Evolutionary conservation across 1,284 basidiomycete species (phyloP).

Genomic region (Boletellus sp.): DNA sequence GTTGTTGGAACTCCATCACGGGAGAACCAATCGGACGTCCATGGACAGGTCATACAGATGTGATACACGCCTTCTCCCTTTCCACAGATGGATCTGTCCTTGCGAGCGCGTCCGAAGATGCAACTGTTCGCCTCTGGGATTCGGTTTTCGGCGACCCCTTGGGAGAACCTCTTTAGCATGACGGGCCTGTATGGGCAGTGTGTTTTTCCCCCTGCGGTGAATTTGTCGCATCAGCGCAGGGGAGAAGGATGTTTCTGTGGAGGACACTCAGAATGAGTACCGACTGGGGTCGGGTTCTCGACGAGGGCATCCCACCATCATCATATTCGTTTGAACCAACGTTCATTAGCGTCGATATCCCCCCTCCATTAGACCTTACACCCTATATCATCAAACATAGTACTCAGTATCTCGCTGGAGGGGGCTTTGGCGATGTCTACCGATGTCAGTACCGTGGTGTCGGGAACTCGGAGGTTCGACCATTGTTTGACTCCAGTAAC

Average conservation of each 20-base stretch:
- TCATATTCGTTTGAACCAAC: too few relatives aligned
- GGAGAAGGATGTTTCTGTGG: not conserved
- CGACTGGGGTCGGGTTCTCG: too few relatives aligned
- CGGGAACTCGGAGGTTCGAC: not conserved
- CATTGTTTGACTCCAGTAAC: not conserved
- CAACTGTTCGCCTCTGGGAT: constrained; percentile 11
- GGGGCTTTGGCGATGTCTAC: too few relatives aligned
- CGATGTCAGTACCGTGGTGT: too few relatives aligned
- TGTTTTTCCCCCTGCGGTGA: not conserved
- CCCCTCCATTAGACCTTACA: too few relatives aligned
- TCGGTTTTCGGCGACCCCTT: not conserved
- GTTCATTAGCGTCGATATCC: too few relatives aligned
- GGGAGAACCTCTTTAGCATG: not conserved
- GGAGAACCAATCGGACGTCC: constrained; percentile 2
- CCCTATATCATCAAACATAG: too few relatives aligned
- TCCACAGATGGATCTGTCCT: constrained; percentile 4
- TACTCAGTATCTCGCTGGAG: too few relatives aligned
- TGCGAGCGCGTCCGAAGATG: constrained; percentile 5
- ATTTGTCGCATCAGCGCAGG: not conserved
- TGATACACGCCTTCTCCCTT: constrained; percentile 1
- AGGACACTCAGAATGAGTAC: not conserved
- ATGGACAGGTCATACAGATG: constrained; percentile 2
- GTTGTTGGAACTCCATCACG: constrained; percentile 5
- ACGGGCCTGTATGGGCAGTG: not conserved
- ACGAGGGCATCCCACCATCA: too few relatives aligned